A percentile compares a stretch with the other conserved stretches of the same genome.
phyloP scores from a whole-genome alignment of 192 early-diverging fungal species.

The Gaertneriomyces sp. region DNA sequence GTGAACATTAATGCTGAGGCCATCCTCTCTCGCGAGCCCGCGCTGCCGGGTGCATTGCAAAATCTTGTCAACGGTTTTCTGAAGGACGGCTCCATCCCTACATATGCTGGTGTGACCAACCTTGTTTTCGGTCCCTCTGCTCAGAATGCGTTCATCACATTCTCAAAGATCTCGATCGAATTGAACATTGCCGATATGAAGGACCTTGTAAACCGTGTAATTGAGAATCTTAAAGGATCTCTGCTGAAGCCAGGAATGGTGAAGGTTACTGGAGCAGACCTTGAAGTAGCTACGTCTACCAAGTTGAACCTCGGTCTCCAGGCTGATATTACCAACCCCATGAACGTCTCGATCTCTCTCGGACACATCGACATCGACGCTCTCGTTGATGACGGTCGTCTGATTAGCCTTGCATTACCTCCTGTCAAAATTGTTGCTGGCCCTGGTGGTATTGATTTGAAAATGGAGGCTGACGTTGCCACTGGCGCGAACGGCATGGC shows the following conservation, averaged over 20 bases:
- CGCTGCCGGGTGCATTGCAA: constrained; percentile 27
- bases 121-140: constrained; percentile 37
- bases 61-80: constrained; percentile 30
- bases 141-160: constrained; percentile 33
- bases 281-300: constrained; percentile 17
- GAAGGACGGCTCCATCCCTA: constrained; percentile 15
- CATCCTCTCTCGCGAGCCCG: constrained; percentile 21
- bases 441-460: constrained; percentile 13
- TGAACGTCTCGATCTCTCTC: constrained; percentile 27
- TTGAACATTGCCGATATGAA: constrained; percentile 27
- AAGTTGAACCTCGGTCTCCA: constrained; percentile 16
- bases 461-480: constrained; percentile 8
- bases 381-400: constrained; percentile 15
- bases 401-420: constrained; percentile 20
- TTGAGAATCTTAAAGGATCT: not conserved
- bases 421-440: constrained; percentile 25
- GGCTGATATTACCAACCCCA: constrained; percentile 29
- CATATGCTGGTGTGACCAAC: constrained; percentile 37
- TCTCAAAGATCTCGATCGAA: constrained; percentile 37
- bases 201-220: constrained; percentile 5
- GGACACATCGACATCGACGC: constrained; percentile 22
- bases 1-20: constrained; percentile 26
- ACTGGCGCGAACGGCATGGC: constrained; percentile 34
- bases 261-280: constrained; percentile 19
- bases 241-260: constrained; percentile 26